These are phyloP conservation scores for Erythrophleum fordii DNA, from an alignment of 306 rosid species.

Conservation along the genomic window DNA sequence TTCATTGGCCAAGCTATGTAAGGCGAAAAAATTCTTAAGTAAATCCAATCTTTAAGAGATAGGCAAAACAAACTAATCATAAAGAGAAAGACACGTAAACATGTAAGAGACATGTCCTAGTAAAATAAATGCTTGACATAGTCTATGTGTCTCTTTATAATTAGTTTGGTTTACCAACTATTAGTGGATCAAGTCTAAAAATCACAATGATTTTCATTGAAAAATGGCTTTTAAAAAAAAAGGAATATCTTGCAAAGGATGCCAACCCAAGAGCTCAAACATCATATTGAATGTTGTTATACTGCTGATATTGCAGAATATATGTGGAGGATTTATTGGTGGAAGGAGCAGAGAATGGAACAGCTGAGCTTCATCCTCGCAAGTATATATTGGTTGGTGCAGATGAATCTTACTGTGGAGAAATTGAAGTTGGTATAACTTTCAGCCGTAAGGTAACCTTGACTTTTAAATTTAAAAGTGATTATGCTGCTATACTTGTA, in stretches of 20 bases:
- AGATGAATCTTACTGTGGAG: slow-evolving; percentile 69
- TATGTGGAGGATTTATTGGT: neutral
- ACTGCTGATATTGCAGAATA: neutral
- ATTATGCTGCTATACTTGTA: slow-evolving; percentile 3
- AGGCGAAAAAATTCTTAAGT: neutral
- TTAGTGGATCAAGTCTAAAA: no score
- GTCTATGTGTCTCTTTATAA: no score
- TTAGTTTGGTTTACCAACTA: no score
- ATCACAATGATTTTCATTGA: no score
- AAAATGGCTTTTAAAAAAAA: no score
- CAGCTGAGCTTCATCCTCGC: slow-evolving; percentile 37
- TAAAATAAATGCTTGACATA: no score
- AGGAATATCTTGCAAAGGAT: no score
- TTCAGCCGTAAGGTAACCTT: slow-evolving; percentile 59
- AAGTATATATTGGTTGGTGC: slow-evolving; percentile 66
- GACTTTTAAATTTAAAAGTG: neutral
- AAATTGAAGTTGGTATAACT: slow-evolving; percentile 72
- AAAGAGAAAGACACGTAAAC: no score
- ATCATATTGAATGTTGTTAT: neutral
- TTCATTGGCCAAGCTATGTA: slow-evolving; percentile 75
- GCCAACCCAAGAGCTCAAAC: neutral
- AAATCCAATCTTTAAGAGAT: neutral
- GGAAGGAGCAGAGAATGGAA: neutral
- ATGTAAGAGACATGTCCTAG: no score
- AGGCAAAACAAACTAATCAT: no score